Conservation (phyloP, 1,284 basidiomycete genomes). For the Malassezia vespertilionis region DNA sequence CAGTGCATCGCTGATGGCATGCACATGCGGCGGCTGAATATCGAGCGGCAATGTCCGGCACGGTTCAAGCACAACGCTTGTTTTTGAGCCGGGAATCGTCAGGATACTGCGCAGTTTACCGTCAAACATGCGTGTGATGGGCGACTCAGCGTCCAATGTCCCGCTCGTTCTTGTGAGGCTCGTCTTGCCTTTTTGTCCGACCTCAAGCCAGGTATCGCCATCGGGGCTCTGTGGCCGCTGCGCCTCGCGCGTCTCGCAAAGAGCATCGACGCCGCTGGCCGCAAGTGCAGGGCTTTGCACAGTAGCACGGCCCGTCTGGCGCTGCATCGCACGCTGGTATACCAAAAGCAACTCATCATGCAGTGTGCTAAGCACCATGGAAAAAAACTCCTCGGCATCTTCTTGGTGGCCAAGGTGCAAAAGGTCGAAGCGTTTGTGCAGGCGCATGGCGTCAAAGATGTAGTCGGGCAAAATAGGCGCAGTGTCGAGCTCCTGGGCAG, state of each 20-base stretch:
- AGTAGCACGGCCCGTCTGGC: background rate
- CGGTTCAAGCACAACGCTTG: slow-evolving; percentile 80
- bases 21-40: slow-evolving; percentile 62
- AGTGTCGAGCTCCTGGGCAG: slow-evolving; percentile 17
- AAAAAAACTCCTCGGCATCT: slow-evolving; percentile 97
- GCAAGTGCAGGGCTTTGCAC: slow-evolving; percentile 1
- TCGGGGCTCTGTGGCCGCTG: slow-evolving; percentile 38
- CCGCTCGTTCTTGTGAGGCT: slow-evolving; percentile 72
- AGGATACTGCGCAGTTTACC: slow-evolving; percentile 84
- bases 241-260: slow-evolving; percentile 50
- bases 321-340: background rate
- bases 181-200: slow-evolving; percentile 75
- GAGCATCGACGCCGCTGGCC: slow-evolving; percentile 18
- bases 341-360: slow-evolving; percentile 72
- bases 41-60: slow-evolving; percentile 82
- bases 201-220: slow-evolving; percentile 67
- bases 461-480: slow-evolving; percentile 71
- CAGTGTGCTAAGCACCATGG: slow-evolving; percentile 86
- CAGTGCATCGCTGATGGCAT: slow-evolving; percentile 73
- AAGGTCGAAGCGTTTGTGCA: slow-evolving; percentile 82
- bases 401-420: slow-evolving; percentile 94
- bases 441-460: slow-evolving; percentile 91
- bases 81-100: slow-evolving; percentile 65
- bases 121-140: slow-evolving; percentile 82
- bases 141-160: slow-evolving; percentile 59